These are phyloP conservation scores for Hyaloperonospora arabidopsidis DNA, from an alignment of 352 stramenopile genomes.

Conservation along the genomic window DNA sequence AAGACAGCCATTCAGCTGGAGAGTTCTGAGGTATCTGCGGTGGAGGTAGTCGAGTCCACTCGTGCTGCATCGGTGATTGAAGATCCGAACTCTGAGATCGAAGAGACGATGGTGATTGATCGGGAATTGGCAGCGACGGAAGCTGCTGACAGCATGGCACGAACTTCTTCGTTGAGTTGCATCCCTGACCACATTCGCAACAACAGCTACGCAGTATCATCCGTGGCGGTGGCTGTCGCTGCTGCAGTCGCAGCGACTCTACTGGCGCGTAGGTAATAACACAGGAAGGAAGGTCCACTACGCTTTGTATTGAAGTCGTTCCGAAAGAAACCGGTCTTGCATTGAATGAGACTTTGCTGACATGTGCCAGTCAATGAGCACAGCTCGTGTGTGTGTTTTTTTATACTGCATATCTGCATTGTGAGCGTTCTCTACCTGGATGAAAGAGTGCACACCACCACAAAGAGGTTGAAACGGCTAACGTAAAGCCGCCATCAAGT, in stretches of 20 bases:
- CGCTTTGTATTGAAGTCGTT: background rate
- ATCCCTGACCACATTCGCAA: constrained; percentile 21
- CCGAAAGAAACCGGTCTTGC: no score
- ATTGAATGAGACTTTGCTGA: no score
- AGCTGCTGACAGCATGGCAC: constrained; percentile 4
- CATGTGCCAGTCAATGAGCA: no score
- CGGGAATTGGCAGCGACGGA: constrained; percentile 19
- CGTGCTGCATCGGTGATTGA: constrained; percentile 4
- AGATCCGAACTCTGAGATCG: constrained; percentile 23
- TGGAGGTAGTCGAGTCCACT: constrained; percentile 9
- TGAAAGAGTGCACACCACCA: no score
- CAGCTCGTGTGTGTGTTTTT: no score
- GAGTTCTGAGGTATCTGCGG: constrained; percentile 10
- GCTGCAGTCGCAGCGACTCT: constrained; percentile 24
- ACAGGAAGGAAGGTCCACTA: background rate
- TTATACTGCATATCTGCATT: no score
- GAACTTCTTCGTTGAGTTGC: constrained; percentile 17
- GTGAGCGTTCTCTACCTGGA: no score
- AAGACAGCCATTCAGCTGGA: constrained; percentile 23
- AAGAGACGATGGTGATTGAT: constrained; percentile 28
- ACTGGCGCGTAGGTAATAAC: constrained; percentile 22
- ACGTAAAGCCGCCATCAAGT: no score
- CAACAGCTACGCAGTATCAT: constrained; percentile 29
- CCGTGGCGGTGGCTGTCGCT: constrained; percentile 20
- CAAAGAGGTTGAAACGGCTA: no score